Evolutionary conservation across 169 alveolate genomes (phyloP).

Genomic region (Eimeria falciformis): DNA sequence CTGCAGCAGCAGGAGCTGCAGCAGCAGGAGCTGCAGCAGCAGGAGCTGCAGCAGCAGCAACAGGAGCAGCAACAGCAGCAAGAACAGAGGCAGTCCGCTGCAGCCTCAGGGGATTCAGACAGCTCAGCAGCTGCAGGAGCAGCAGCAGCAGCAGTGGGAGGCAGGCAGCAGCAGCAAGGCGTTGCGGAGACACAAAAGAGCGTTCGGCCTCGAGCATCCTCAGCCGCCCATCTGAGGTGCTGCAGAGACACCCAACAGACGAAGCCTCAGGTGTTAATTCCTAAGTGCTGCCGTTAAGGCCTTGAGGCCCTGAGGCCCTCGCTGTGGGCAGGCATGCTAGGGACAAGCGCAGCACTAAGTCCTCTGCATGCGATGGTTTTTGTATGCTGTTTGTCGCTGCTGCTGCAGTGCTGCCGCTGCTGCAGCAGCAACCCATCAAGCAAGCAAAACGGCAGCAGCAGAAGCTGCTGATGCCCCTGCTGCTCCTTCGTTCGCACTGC

Average conservation of each 20-base stretch:
- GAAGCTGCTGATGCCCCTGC: neutral
- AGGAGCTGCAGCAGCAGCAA: conserved; percentile 13
- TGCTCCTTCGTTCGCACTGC: neutral
- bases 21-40: neutral
- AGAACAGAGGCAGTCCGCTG: neutral
- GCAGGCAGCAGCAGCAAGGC: neutral
- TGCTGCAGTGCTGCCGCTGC: conserved; percentile 22
- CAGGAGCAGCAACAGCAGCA: neutral
- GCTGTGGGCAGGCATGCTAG: no score
- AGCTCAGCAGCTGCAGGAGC: conserved; percentile 23
- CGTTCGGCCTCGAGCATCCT: no score
- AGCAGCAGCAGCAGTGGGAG: conserved; percentile 37
- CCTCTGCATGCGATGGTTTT: no score
- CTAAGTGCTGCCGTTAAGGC: no score
- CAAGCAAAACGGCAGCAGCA: neutral
- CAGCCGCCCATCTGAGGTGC: no score
- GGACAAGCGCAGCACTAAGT: no score
- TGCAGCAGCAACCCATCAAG: neutral
- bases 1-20: conserved; percentile 23
- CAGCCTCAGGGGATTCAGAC: neutral
- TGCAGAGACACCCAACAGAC: no score
- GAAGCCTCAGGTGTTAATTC: no score
- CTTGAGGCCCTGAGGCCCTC: no score
- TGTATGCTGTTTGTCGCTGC: neutral
- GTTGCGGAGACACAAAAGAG: no score